Conservation (phyloP, 2,329 filamentous ascomycete genomes). For the Plectosphaerella plurivora region DNA sequence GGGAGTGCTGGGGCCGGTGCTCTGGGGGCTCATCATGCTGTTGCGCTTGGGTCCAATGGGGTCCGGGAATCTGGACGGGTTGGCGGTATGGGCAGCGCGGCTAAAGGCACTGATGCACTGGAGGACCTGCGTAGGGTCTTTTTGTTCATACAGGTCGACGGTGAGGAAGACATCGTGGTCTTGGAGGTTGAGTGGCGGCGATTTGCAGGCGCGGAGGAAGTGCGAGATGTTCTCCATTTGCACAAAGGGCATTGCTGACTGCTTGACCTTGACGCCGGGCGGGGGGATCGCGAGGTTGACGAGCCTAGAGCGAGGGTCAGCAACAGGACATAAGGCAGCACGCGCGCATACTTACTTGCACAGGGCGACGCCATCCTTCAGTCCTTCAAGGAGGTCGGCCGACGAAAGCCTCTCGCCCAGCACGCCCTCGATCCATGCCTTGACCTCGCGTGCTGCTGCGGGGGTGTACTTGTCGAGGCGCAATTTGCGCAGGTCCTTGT, state of each 20-base stretch:
- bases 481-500: slow-evolving; percentile 91
- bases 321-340: background rate
- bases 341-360: slow-evolving; percentile 66
- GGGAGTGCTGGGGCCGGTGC: slow-evolving; percentile 43
- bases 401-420: slow-evolving; percentile 69
- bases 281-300: slow-evolving; percentile 74
- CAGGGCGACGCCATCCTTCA: slow-evolving; percentile 88
- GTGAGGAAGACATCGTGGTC: slow-evolving; percentile 96
- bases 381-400: slow-evolving; percentile 74
- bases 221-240: slow-evolving; percentile 99
- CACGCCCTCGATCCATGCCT: slow-evolving; percentile 78
- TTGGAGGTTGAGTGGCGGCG: slow-evolving; percentile 78
- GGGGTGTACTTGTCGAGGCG: slow-evolving; percentile 92
- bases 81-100: slow-evolving; percentile 70
- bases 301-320: slow-evolving; percentile 50
- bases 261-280: slow-evolving; percentile 83
- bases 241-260: slow-evolving; percentile 93
- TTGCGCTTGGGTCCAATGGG: slow-evolving; percentile 60
- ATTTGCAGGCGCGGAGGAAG: slow-evolving; percentile 85
- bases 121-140: slow-evolving; percentile 92
- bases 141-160: slow-evolving; percentile 91
- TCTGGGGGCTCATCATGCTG: slow-evolving; percentile 60
- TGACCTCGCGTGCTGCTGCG: slow-evolving; percentile 79
- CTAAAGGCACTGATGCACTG: slow-evolving; percentile 93
- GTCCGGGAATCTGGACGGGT: slow-evolving; percentile 69